Base-by-base conservation (phyloP, 257 asterid genomes). In the Solanum bulbocastanum region DNA sequence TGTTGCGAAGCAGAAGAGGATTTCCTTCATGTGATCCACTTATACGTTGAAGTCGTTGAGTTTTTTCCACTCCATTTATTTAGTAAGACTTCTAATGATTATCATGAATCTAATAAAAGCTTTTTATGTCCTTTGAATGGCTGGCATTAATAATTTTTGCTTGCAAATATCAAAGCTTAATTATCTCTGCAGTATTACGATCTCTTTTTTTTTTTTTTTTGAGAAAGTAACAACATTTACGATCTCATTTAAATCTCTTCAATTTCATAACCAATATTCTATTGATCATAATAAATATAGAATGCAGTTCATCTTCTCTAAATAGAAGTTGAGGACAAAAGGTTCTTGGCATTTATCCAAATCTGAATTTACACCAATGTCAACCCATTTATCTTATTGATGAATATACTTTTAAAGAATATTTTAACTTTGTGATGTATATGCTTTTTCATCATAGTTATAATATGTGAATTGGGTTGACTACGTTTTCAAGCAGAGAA, bases 21-120 rank as follows among this genome's bases (percentile, higher is more conserved):
- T 90, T 90, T 89, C 93, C 90, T 89, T 89, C 90, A 87, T 90
- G 92, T 91, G 92, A 91, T 87, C 88, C 93, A 90, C 91, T 56
- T 93, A 83, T 87, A 90, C 89, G 65, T 87, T 46, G 44, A 87
- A 88, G 83, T 82, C 40, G 18, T 60, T 22, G 62, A 37, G 83
- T 78, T 88, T 87, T 76, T 79, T 81, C 14, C 40, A 46, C 68
- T 46, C 69, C 66, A 81, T 49, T 46, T 81, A 74, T 30, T 18
- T 30, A 42, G 66, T 2, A 16, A 81, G 68, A 18, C 66, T 81
- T 81, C 22, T 46, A 52, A 49, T 30, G 68, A 49, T 49, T 81
- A 81, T 30, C 42, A 81, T 30, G 85, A 81, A 81, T 49, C 68
- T 49, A 79, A 66, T 35, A 74, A 74, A 81, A 79, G 87, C 56